Evolutionary conservation across 306 rosid species (phyloP).

Genomic region (Dryas drummondii): DNA sequence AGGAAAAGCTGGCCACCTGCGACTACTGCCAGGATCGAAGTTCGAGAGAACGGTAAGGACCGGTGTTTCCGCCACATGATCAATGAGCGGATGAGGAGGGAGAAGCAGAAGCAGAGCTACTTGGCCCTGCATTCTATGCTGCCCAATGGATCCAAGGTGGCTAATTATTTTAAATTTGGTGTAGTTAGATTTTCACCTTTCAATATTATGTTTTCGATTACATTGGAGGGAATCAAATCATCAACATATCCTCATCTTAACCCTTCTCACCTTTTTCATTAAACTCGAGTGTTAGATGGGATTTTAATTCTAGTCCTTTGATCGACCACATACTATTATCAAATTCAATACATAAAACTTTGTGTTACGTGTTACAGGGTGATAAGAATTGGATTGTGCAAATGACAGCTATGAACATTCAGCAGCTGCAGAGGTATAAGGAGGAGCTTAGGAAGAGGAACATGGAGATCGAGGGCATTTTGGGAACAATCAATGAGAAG

Average conservation of each 20-base stretch:
- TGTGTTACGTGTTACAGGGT: slow-evolving; percentile 33
- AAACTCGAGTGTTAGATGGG: too few relatives aligned
- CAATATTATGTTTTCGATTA: too few relatives aligned
- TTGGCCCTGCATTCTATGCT: slow-evolving; percentile 53
- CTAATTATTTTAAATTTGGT: not conserved
- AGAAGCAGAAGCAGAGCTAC: slow-evolving; percentile 57
- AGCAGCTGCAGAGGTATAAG: slow-evolving; percentile 35
- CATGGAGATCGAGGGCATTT: slow-evolving; percentile 34
- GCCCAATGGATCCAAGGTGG: slow-evolving; percentile 65
- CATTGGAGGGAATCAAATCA: too few relatives aligned
- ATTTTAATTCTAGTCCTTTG: too few relatives aligned
- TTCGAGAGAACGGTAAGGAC: slow-evolving; percentile 31
- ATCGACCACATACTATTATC: too few relatives aligned
- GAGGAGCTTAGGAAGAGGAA: slow-evolving; percentile 44
- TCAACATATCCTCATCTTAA: too few relatives aligned
- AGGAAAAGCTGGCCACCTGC: slow-evolving; percentile 25
- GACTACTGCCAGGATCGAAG: not conserved
- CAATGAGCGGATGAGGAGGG: slow-evolving; percentile 71
- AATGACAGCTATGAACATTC: slow-evolving; percentile 46
- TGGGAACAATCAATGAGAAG: slow-evolving; percentile 4
- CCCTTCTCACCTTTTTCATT: too few relatives aligned
- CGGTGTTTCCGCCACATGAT: slow-evolving; percentile 59
- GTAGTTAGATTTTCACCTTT: too few relatives aligned
- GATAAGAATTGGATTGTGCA: slow-evolving; percentile 66
- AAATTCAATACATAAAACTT: not conserved